Evolutionary conservation across 805 yeast species (phyloP).

Genomic region (Cyberlindnera saturnus): DNA sequence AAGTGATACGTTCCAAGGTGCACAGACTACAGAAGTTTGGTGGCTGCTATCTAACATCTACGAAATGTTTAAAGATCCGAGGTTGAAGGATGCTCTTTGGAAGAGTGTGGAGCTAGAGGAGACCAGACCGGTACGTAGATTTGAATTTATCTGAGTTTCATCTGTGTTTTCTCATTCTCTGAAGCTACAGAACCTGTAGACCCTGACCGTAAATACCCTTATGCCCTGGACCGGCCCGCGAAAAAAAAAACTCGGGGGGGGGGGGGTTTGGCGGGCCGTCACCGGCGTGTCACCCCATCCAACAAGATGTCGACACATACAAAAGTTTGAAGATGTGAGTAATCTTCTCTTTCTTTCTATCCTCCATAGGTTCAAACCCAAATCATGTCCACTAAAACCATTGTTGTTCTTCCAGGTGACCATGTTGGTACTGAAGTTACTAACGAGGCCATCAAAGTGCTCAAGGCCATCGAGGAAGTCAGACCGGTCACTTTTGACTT

Average conservation of each 20-base stretch:
- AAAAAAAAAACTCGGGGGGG: too few species aligned
- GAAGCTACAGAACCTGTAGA: too few species aligned
- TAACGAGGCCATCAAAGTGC: constrained; percentile 86
- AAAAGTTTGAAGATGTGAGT: too few species aligned
- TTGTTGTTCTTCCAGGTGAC: constrained; percentile 92
- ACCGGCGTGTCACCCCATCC: too few species aligned
- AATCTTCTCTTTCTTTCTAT: too few species aligned
- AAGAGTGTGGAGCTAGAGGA: constrained; percentile 61
- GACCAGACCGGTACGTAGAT: constrained; percentile 44
- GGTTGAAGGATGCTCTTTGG: constrained; percentile 49
- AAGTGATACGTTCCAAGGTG: constrained; percentile 34
- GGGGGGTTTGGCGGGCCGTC: too few species aligned
- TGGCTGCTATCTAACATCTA: constrained; percentile 59
- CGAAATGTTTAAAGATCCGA: constrained; percentile 45
- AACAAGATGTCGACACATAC: too few species aligned
- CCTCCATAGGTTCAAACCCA: background rate
- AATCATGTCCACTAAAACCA: constrained; percentile 41
- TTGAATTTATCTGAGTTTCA: background rate
- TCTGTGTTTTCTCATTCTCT: too few species aligned
- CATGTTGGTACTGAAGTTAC: constrained; percentile 92
- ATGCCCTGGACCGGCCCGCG: too few species aligned
- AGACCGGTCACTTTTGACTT: constrained; percentile 67
- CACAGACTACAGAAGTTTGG: constrained; percentile 57
- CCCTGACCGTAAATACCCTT: too few species aligned
- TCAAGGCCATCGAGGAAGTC: constrained; percentile 65